These are phyloP conservation scores for Suhomyces emberorum DNA, from an alignment of 805 yeast species.

Conservation along the genomic window DNA sequence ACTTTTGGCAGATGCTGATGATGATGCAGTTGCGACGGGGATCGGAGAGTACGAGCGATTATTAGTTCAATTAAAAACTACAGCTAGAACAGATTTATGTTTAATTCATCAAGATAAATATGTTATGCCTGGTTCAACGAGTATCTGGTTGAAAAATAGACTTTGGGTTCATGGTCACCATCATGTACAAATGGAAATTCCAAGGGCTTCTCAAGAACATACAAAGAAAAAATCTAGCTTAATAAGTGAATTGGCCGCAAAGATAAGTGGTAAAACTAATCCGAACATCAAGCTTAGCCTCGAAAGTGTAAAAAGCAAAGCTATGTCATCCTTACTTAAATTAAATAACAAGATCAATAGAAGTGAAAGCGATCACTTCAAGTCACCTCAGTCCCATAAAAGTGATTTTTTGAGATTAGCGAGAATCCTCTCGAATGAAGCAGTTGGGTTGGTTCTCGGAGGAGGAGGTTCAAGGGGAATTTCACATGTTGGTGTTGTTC, in stretches of 20 bases:
- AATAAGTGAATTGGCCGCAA: conserved; percentile 35
- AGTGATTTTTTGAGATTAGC: conserved; percentile 89
- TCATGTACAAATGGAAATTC: conserved; percentile 70
- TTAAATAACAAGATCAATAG: conserved; percentile 20
- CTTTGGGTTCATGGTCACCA: conserved; percentile 93
- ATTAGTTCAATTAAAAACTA: conserved; percentile 68
- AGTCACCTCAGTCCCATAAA: conserved; percentile 55
- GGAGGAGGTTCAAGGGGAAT: conserved; percentile 98
- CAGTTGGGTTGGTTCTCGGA: conserved; percentile 90
- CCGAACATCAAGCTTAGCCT: conserved; percentile 31
- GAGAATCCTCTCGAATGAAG: conserved; percentile 84
- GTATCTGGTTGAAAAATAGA: conserved; percentile 78
- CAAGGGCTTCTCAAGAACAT: conserved; percentile 15
- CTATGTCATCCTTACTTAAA: conserved; percentile 25
- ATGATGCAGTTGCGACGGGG: conserved; percentile 52
- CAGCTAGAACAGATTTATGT: conserved; percentile 85
- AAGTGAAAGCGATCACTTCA: conserved; percentile 18
- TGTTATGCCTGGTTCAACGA: conserved; percentile 83
- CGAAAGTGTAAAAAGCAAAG: conserved; percentile 31
- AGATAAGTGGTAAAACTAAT: conserved; percentile 29
- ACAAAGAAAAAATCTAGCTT: conserved; percentile 16
- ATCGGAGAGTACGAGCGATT: conserved; percentile 85
- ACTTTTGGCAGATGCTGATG: conserved; percentile 78
- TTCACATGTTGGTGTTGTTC: conserved; percentile 87
- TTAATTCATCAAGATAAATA: conserved; percentile 77